Conservation (phyloP, 805 yeast species). For the Teunomyces barrocoloradensis region DNA sequence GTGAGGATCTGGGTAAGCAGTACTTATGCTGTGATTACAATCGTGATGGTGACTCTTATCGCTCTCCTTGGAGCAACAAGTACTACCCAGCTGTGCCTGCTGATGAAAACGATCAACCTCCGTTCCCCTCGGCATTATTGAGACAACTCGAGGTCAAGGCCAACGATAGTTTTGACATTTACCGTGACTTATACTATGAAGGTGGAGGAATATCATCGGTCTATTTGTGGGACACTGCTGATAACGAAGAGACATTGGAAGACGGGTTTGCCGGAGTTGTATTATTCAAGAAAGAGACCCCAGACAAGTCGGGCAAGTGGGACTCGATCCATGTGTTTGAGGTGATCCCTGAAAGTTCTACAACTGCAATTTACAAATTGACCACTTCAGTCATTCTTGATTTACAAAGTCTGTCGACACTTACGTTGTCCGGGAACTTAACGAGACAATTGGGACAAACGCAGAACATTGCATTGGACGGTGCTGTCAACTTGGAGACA, state of each 20-base stretch:
- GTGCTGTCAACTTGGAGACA: slow-evolving; percentile 41
- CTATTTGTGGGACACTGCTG: slow-evolving; percentile 86
- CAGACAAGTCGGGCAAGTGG: slow-evolving; percentile 63
- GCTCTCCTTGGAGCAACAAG: slow-evolving; percentile 87
- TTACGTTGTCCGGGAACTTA: slow-evolving; percentile 73
- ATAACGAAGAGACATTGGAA: slow-evolving; percentile 39
- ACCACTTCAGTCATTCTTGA: slow-evolving; percentile 88
- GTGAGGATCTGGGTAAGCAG: slow-evolving; percentile 57
- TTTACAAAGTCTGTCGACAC: slow-evolving; percentile 33
- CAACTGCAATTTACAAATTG: slow-evolving; percentile 56
- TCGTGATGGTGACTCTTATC: slow-evolving; percentile 87
- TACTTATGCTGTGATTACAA: slow-evolving; percentile 90
- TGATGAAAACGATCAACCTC: slow-evolving; percentile 47
- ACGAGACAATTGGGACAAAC: slow-evolving; percentile 76
- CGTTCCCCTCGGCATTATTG: slow-evolving; percentile 64
- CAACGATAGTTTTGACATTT: slow-evolving; percentile 88
- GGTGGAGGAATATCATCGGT: slow-evolving; percentile 84
- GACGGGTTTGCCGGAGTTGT: slow-evolving; percentile 89
- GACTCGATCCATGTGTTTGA: slow-evolving; percentile 94
- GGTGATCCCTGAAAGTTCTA: slow-evolving; percentile 43
- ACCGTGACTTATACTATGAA: slow-evolving; percentile 91
- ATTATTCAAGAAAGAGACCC: slow-evolving; percentile 69
- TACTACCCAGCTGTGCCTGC: slow-evolving; percentile 48
- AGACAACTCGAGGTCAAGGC: slow-evolving; percentile 77
- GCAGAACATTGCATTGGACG: slow-evolving; percentile 36